Conservation (phyloP, 345 rosid genomes). For the Pugionium cornutum region DNA sequence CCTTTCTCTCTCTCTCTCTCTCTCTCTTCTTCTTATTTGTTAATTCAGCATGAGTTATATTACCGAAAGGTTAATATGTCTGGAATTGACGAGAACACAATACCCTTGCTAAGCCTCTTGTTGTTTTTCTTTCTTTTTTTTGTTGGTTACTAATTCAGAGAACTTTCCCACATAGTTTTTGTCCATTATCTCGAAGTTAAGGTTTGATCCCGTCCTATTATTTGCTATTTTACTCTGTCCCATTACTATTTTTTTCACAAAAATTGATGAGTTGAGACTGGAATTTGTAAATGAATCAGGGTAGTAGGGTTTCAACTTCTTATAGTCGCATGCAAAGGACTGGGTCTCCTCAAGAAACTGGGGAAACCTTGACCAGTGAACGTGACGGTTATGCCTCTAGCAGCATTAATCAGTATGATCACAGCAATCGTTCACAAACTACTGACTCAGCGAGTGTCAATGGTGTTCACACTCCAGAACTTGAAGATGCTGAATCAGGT, state of each 20-base stretch:
- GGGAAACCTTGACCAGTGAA: slow-evolving; percentile 47
- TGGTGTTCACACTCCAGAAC: slow-evolving; percentile 66
- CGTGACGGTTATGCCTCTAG: slow-evolving; percentile 59
- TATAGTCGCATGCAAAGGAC: slow-evolving; percentile 52
- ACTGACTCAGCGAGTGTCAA: slow-evolving; percentile 64
- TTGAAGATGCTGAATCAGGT: slow-evolving; percentile 94
- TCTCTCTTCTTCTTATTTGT: neutral
- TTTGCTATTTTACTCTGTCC: neutral
- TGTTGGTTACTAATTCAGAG: slow-evolving; percentile 54
- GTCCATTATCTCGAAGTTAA: slow-evolving; percentile 91
- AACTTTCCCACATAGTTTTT: slow-evolving; percentile 76
- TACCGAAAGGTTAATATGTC: neutral
- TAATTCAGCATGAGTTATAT: neutral
- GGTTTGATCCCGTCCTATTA: slow-evolving; percentile 47
- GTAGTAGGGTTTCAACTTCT: slow-evolving; percentile 61
- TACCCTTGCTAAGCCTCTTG: slow-evolving; percentile 23
- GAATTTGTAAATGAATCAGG: slow-evolving; percentile 41
- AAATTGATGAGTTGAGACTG: slow-evolving; percentile 14
- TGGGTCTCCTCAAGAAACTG: slow-evolving; percentile 54
- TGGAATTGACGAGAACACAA: neutral
- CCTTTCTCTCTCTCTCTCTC: neutral
- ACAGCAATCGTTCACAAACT: slow-evolving; percentile 53
- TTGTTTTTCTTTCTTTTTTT: neutral
- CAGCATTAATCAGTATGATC: slow-evolving; percentile 47
- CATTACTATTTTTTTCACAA: neutral